Conservation (phyloP, 2,329 filamentous ascomycete species). For the Sarocladium strictum region DNA sequence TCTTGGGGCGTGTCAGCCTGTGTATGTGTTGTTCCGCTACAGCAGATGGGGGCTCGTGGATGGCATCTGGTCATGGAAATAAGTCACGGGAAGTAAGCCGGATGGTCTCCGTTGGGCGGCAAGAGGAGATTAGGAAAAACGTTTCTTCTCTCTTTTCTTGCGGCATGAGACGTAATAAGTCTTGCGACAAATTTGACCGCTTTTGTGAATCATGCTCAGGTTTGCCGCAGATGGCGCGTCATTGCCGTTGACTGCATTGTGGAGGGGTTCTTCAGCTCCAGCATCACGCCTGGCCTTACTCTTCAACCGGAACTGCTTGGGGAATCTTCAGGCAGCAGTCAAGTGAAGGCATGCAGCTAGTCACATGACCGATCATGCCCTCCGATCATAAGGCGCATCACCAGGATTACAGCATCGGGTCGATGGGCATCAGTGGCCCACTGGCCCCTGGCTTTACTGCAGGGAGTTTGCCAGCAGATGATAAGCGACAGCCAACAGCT, state of each 20-base stretch:
- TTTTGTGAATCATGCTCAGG: neutral
- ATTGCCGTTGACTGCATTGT: neutral
- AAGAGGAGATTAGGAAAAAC: neutral
- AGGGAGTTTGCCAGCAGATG: neutral
- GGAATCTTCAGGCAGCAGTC: too few species aligned
- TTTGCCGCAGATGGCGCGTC: conserved; percentile 3
- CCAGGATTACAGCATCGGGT: neutral
- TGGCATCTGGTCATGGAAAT: neutral
- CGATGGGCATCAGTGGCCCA: neutral
- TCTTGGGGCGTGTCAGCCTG: neutral
- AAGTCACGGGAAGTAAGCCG: neutral
- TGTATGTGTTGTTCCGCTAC: neutral
- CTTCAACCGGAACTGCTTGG: too few species aligned
- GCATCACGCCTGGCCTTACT: too few species aligned
- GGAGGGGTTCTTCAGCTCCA: too few species aligned
- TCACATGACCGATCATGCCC: conserved; percentile 3
- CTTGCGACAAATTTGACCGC: conserved; percentile 1
- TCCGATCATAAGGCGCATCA: conserved; percentile 3
- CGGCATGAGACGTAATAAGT: too few species aligned
- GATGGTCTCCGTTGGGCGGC: neutral
- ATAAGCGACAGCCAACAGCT: neutral
- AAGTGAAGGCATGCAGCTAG: neutral
- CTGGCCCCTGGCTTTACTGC: neutral
- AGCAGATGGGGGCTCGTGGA: neutral
- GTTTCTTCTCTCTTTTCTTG: too few species aligned